These are phyloP conservation scores for Phytophthora foliorum DNA, from an alignment of 352 stramenopile genomes.

Conservation along the genomic window DNA sequence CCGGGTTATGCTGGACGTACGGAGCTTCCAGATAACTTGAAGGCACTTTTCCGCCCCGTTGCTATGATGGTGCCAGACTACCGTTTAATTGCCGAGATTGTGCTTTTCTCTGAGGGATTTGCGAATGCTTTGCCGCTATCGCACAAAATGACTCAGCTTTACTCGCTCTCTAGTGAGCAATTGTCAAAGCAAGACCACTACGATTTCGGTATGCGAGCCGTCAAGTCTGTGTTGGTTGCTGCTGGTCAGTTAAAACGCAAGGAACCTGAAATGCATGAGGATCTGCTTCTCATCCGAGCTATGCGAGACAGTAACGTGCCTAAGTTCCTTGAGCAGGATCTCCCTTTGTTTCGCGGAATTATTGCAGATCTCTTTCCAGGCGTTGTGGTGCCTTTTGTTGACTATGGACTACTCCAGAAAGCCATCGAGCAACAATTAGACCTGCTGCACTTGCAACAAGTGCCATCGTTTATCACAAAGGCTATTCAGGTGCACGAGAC, in stretches of 20 bases:
- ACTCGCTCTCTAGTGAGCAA: constrained; percentile 94
- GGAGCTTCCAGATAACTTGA: constrained; percentile 95
- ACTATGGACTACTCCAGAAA: constrained; percentile 93
- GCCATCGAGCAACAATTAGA: constrained; percentile 88
- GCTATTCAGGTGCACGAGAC: constrained; percentile 93
- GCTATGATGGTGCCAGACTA: constrained; percentile 97
- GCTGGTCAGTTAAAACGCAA: constrained; percentile 95
- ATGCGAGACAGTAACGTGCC: constrained; percentile 97
- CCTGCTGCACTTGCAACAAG: constrained; percentile 80
- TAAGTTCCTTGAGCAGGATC: constrained; percentile 96
- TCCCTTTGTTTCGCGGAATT: constrained; percentile 95
- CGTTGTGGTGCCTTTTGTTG: constrained; percentile 94
- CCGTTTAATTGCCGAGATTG: constrained; percentile 95
- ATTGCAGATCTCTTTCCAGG: constrained; percentile 95
- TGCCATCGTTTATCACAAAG: constrained; percentile 89
- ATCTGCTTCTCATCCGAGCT: constrained; percentile 95
- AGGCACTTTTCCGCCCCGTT: constrained; percentile 94
- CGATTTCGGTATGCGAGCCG: constrained; percentile 95
- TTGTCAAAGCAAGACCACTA: constrained; percentile 97
- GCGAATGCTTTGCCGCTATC: constrained; percentile 92
- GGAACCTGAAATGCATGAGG: constrained; percentile 95
- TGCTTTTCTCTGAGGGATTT: constrained; percentile 96
- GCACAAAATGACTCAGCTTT: constrained; percentile 96
- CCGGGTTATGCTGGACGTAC: constrained; percentile 94
- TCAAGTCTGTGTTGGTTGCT: constrained; percentile 95